Conservation (phyloP, 176 grass and related monocot species). For the Musa troglodytarum region DNA sequence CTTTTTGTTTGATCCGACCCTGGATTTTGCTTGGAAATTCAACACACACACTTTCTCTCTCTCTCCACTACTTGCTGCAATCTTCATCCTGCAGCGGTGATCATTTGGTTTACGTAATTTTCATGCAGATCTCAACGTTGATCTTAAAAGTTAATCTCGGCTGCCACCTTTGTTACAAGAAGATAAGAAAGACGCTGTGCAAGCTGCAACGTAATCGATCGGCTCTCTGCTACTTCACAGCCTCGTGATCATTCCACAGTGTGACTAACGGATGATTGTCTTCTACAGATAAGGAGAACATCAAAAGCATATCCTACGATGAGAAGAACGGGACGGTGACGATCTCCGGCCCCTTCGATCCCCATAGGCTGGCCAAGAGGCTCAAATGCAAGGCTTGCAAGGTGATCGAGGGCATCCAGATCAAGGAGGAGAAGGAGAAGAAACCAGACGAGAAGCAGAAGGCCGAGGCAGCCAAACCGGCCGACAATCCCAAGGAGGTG, state of each 20-base stretch:
- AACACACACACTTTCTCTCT: background rate
- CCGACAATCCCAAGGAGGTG: background rate
- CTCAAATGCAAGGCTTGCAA: constrained; percentile 50
- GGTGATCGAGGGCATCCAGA: constrained; percentile 38
- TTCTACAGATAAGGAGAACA: constrained; percentile 36
- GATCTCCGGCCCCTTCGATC: constrained; percentile 51
- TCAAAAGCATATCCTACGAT: constrained; percentile 45
- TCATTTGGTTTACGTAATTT: background rate
- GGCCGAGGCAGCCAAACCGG: background rate
- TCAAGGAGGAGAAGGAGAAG: constrained; percentile 5
- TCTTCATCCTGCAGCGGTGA: background rate
- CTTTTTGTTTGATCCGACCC: too few relatives aligned
- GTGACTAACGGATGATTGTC: too few relatives aligned
- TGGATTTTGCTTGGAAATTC: too few relatives aligned
- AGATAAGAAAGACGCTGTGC: constrained; percentile 53
- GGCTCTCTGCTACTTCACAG: background rate
- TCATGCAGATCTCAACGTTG: constrained; percentile 52
- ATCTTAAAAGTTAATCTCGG: constrained; percentile 68
- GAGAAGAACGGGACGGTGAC: constrained; percentile 38
- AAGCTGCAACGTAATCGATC: constrained; percentile 49
- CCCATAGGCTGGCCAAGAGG: constrained; percentile 36
- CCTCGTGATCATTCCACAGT: background rate
- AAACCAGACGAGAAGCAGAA: background rate
- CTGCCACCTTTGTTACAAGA: constrained; percentile 45
- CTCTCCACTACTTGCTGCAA: background rate